Evolutionary conservation across 768 basidiomycete genomes (phyloP).

Genomic region (Naganishia onofrii): DNA sequence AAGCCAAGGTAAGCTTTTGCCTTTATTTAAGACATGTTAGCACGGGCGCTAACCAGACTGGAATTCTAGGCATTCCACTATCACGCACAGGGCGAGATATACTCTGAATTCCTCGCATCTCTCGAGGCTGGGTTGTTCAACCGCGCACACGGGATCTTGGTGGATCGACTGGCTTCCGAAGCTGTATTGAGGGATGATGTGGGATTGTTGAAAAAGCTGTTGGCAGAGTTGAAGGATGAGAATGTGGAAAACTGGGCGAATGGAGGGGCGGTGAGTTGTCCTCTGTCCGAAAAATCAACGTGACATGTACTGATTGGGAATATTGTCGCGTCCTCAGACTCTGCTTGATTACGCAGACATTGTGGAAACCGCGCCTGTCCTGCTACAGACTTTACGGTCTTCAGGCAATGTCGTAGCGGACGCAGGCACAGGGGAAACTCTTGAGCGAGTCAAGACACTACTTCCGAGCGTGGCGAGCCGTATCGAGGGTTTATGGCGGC

Average conservation of each 20-base stretch:
- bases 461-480: slow-evolving; percentile 41
- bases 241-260: slow-evolving; percentile 73
- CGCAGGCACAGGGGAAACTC: background rate
- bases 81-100: slow-evolving; percentile 63
- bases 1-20: slow-evolving; percentile 67
- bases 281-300: no score
- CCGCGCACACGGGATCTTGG: slow-evolving; percentile 77
- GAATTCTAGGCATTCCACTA: slow-evolving; percentile 64
- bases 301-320: background rate
- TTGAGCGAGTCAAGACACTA: slow-evolving; percentile 32
- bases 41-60: slow-evolving; percentile 20
- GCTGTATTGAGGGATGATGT: slow-evolving; percentile 69
- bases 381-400: slow-evolving; percentile 31
- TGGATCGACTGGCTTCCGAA: slow-evolving; percentile 82
- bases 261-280: slow-evolving; percentile 68
- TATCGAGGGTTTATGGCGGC: slow-evolving; percentile 4
- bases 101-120: slow-evolving; percentile 73
- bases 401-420: slow-evolving; percentile 1
- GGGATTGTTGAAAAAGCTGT: slow-evolving; percentile 66
- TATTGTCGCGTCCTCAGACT: slow-evolving; percentile 34
- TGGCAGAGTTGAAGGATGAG: slow-evolving; percentile 63
- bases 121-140: slow-evolving; percentile 67
- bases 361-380: slow-evolving; percentile 31
- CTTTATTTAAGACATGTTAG: no score
- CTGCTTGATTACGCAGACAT: slow-evolving; percentile 43